A percentile compares a stretch with the other conserved stretches of the same genome.
phyloP scores from a whole-genome alignment of 2,329 filamentous ascomycete genomes.

The Bipolaris sorokiniana region DNA sequence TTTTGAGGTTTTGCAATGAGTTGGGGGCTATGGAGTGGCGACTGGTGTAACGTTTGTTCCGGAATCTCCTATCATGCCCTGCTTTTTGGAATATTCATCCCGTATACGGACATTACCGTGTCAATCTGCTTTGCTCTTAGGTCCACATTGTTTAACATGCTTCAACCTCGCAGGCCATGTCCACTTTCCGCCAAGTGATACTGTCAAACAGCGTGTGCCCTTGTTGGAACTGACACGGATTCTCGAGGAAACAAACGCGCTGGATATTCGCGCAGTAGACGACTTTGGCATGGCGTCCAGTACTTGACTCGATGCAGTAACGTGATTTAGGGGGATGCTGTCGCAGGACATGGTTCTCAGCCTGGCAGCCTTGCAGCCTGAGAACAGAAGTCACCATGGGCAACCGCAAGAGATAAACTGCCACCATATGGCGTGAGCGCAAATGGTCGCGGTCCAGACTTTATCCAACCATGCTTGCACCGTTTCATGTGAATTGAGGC shows the following conservation, averaged over 20 bases:
- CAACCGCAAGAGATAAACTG: neutral
- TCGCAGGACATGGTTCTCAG: neutral
- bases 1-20: neutral
- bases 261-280: too few species aligned
- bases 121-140: neutral
- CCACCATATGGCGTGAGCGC: neutral
- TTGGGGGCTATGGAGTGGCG: neutral
- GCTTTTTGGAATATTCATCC: neutral
- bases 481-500: neutral
- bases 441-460: neutral
- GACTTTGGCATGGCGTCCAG: neutral
- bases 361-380: neutral
- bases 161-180: too few species aligned
- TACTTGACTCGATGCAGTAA: too few species aligned
- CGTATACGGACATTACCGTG: conserved; percentile 1
- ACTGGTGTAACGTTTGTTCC: conserved; percentile 1
- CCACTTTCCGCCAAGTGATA: neutral
- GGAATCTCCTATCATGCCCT: neutral
- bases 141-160: neutral
- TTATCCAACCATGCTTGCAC: neutral
- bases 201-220: too few species aligned
- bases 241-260: neutral
- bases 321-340: too few species aligned
- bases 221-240: neutral
- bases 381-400: neutral